Evolutionary conservation across 2,329 filamentous ascomycete genomes (phyloP).

Genomic region (Aspergillus flavus): DNA sequence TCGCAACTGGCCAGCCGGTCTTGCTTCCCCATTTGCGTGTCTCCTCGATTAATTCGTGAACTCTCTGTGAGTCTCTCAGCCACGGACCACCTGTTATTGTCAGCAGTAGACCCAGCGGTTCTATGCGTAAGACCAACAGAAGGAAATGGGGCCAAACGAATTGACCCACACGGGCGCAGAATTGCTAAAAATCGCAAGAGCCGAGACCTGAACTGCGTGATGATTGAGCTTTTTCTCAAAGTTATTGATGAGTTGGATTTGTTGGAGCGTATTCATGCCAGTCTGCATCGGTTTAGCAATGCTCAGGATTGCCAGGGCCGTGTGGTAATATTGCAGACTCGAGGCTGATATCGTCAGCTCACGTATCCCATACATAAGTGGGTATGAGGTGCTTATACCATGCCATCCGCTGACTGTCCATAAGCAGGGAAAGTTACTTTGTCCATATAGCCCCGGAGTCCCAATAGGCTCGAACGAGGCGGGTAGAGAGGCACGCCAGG

Average conservation of each 20-base stretch:
- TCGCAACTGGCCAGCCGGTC: slow-evolving; percentile 13
- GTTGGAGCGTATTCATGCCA: slow-evolving; percentile 19
- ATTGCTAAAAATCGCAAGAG: slow-evolving; percentile 50
- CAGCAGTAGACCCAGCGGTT: background rate
- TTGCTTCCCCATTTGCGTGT: slow-evolving; percentile 8
- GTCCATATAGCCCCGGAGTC: slow-evolving; percentile 7
- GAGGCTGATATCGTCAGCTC: slow-evolving; percentile 36
- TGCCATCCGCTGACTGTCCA: slow-evolving; percentile 50
- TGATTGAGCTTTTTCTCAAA: slow-evolving; percentile 31
- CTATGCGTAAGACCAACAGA: slow-evolving; percentile 39
- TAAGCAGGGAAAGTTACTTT: slow-evolving; percentile 37
- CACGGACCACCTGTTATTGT: slow-evolving; percentile 18
- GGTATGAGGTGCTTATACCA: slow-evolving; percentile 33
- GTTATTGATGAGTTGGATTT: slow-evolving; percentile 10
- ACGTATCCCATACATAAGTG: background rate
- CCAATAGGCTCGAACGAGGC: slow-evolving; percentile 33
- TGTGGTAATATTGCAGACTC: slow-evolving; percentile 48
- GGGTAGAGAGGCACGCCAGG: slow-evolving; percentile 40
- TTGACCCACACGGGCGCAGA: slow-evolving; percentile 50
- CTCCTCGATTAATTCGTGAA: background rate
- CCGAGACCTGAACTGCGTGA: slow-evolving; percentile 45
- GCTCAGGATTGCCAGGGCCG: slow-evolving; percentile 38
- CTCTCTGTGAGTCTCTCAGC: slow-evolving; percentile 11
- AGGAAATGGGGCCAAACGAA: slow-evolving; percentile 52
- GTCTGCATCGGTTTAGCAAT: slow-evolving; percentile 16